Conservation (phyloP, 2,329 filamentous ascomycete genomes). For the Coleophoma crateriformis region DNA sequence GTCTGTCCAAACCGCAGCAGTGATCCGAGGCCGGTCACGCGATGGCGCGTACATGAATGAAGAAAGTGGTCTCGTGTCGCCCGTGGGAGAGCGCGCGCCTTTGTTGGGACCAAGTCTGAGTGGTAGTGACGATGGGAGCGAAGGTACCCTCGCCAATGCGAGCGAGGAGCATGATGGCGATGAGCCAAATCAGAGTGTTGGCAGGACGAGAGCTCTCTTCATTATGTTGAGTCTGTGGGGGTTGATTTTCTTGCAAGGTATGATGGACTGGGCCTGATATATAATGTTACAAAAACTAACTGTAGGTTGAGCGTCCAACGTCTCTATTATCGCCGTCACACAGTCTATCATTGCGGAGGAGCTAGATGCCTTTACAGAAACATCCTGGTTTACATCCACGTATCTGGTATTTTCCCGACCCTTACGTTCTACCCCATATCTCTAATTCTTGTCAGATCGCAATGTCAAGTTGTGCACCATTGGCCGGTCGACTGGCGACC, state of each 20-base stretch:
- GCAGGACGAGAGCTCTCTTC: constrained; percentile 29
- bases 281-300: constrained; percentile 2
- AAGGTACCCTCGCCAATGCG: neutral
- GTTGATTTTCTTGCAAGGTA: constrained; percentile 56
- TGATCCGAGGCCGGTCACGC: too few species aligned
- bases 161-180: neutral
- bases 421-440: neutral
- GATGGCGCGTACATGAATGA: too few species aligned
- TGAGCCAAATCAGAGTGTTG: constrained; percentile 23
- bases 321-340: constrained; percentile 75
- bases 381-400: constrained; percentile 76
- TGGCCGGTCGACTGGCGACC: constrained; percentile 66
- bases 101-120: too few species aligned
- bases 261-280: constrained; percentile 10
- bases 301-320: constrained; percentile 46
- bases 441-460: constrained; percentile 37
- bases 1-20: too few species aligned
- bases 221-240: constrained; percentile 49
- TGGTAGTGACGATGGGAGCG: too few species aligned
- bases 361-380: constrained; percentile 65
- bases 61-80: too few species aligned
- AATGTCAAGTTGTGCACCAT: constrained; percentile 54
- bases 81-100: too few species aligned
- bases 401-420: constrained; percentile 51
- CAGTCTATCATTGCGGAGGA: constrained; percentile 73